A percentile compares a stretch with the other conserved stretches of the same genome.
phyloP scores from a whole-genome alignment of 257 asterid species.

The Misopates orontium region DNA sequence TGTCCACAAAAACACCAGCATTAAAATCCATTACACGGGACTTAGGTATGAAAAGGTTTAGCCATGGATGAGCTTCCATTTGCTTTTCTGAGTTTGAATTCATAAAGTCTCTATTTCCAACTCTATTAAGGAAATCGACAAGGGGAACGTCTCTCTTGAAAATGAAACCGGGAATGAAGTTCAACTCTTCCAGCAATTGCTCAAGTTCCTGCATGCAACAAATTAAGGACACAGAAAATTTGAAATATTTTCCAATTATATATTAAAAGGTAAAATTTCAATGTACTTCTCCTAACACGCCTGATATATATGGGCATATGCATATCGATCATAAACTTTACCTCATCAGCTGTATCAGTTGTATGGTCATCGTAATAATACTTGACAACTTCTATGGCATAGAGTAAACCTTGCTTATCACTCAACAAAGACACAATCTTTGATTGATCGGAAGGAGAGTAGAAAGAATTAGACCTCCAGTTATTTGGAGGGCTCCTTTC shows the following conservation, averaged over 20 bases:
- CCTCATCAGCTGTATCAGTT: too few relatives aligned
- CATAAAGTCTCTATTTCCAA: constrained; percentile 26
- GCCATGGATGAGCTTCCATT: constrained; percentile 74
- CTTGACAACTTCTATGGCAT: constrained; percentile 12
- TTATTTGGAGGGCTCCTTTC: neutral
- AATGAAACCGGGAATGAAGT: constrained; percentile 26
- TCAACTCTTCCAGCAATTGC: constrained; percentile 29
- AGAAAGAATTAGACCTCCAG: constrained; percentile 12
- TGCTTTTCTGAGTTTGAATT: constrained; percentile 28
- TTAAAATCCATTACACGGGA: constrained; percentile 58
- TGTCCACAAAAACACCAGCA: constrained; percentile 52
- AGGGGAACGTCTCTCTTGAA: constrained; percentile 28
- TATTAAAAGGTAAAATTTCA: too few relatives aligned
- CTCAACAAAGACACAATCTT: neutral
- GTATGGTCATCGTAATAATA: constrained; percentile 7
- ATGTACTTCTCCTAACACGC: too few relatives aligned
- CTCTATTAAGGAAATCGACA: constrained; percentile 33
- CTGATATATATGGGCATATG: too few relatives aligned
- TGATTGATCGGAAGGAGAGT: constrained; percentile 19
- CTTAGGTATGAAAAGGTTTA: constrained; percentile 70
- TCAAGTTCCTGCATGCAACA: constrained; percentile 33
- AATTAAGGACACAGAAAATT: too few relatives aligned
- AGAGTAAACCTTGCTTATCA: neutral
- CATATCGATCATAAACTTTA: too few relatives aligned
- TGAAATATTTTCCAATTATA: too few relatives aligned